Percentiles rank a stretch among this genome's conserved stretches.
Conservation (phyloP, 2,329 filamentous ascomycete genomes). For the Beauveria medogensis region DNA sequence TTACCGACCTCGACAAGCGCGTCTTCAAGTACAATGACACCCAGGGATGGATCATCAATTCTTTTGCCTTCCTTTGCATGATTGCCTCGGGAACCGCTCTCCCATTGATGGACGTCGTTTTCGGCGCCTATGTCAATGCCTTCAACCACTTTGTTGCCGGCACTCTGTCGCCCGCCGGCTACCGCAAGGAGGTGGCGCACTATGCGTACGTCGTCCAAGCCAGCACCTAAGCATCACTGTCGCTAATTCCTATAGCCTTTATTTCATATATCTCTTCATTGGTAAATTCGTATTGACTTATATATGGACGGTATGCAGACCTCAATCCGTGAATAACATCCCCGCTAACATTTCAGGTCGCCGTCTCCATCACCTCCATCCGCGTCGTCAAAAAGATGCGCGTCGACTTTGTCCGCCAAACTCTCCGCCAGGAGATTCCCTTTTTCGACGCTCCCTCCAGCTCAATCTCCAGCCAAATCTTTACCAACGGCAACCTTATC, state of each 20-base stretch:
- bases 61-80: constrained; percentile 27
- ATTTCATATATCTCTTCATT: constrained; percentile 50
- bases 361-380: constrained; percentile 31
- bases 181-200: constrained; percentile 40
- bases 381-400: constrained; percentile 29
- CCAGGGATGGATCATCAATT: constrained; percentile 29
- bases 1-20: constrained; percentile 18
- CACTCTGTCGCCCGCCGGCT: constrained; percentile 33
- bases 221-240: background rate
- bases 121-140: constrained; percentile 44
- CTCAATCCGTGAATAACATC: background rate
- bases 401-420: constrained; percentile 29
- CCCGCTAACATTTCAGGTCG: constrained; percentile 17
- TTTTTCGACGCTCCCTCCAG: constrained; percentile 43
- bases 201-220: constrained; percentile 27
- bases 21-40: constrained; percentile 32
- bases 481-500: constrained; percentile 39
- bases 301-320: constrained; percentile 38
- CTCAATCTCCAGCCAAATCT: constrained; percentile 38
- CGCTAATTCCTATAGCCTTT: constrained; percentile 30
- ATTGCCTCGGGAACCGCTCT: constrained; percentile 30
- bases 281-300: constrained; percentile 47
- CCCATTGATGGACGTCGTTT: constrained; percentile 52
- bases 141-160: constrained; percentile 49
- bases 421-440: constrained; percentile 42